Evolutionary conservation across 2,329 filamentous ascomycete genomes (phyloP).

Genomic region (Anisogramma anomala): DNA sequence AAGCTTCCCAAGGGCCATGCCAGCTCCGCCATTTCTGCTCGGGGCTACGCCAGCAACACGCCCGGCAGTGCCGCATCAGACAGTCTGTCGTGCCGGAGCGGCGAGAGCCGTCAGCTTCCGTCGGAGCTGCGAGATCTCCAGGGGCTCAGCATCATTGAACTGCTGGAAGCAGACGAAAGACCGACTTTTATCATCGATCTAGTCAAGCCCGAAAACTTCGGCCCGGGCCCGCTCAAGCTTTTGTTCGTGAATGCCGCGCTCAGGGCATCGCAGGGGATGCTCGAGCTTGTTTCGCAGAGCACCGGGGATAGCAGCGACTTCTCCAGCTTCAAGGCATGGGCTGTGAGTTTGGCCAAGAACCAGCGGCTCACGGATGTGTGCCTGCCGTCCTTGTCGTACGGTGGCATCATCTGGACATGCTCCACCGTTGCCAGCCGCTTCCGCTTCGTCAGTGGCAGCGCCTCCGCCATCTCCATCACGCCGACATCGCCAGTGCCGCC

Average conservation of each 20-base stretch:
- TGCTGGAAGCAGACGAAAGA: slow-evolving; percentile 64
- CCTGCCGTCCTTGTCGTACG: slow-evolving; percentile 47
- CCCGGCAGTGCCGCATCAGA: slow-evolving; percentile 42
- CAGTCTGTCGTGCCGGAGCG: slow-evolving; percentile 38
- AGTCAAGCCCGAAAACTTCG: slow-evolving; percentile 42
- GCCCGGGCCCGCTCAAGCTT: slow-evolving; percentile 43
- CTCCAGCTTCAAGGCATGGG: slow-evolving; percentile 58
- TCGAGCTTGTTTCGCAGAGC: slow-evolving; percentile 44
- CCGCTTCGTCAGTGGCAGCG: slow-evolving; percentile 53
- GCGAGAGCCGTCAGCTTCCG: slow-evolving; percentile 36
- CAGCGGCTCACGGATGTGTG: slow-evolving; percentile 41
- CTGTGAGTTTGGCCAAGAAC: slow-evolving; percentile 42
- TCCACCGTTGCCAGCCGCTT: slow-evolving; percentile 58
- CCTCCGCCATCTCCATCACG: slow-evolving; percentile 26
- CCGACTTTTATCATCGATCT: slow-evolving; percentile 68
- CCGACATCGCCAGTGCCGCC: slow-evolving; percentile 29
- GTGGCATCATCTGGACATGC: slow-evolving; percentile 56
- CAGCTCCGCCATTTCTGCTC: slow-evolving; percentile 33
- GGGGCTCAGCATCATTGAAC: slow-evolving; percentile 55
- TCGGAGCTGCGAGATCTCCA: slow-evolving; percentile 46
- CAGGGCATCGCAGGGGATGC: slow-evolving; percentile 41
- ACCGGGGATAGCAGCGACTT: slow-evolving; percentile 37
- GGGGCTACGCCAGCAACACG: slow-evolving; percentile 33
- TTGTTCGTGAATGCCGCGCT: slow-evolving; percentile 60
- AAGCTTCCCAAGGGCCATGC: slow-evolving; percentile 44